Evolutionary conservation across 352 stramenopile genomes (phyloP).

Genomic region (Phytopythium sindhum): DNA sequence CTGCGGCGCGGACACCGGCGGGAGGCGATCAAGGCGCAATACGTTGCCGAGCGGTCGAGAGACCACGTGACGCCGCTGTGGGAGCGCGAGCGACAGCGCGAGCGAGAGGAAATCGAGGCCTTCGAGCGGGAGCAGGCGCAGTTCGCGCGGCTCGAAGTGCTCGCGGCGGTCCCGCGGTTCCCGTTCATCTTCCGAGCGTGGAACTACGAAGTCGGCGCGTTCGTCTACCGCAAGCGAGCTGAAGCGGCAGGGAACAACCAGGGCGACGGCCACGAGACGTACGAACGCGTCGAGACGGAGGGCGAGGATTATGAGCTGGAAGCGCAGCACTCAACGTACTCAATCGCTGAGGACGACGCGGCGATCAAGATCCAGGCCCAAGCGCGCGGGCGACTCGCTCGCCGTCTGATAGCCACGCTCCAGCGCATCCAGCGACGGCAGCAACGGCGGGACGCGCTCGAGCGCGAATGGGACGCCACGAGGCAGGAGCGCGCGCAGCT

Average conservation of each 20-base stretch:
- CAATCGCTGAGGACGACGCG: constrained; percentile 55
- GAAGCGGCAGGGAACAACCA: not conserved
- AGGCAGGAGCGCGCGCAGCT: constrained; percentile 38
- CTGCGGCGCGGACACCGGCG: constrained; percentile 33
- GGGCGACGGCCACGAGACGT: constrained; percentile 40
- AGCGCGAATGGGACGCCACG: constrained; percentile 37
- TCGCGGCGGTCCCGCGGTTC: constrained; percentile 44
- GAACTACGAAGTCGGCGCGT: not conserved
- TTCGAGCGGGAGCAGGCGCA: constrained; percentile 34
- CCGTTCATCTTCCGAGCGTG: constrained; percentile 33
- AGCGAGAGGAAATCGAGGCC: constrained; percentile 44
- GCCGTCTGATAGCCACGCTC: constrained; percentile 20
- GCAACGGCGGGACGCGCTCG: constrained; percentile 21
- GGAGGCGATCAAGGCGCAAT: constrained; percentile 33
- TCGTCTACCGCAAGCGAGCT: not conserved
- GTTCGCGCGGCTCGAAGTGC: constrained; percentile 25
- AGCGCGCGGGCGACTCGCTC: constrained; percentile 38
- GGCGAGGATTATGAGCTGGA: constrained; percentile 14
- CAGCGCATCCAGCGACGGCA: constrained; percentile 30
- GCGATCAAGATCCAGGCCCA: constrained; percentile 39
- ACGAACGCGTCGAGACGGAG: constrained; percentile 29
- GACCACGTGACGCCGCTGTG: constrained; percentile 68
- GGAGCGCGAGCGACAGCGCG: constrained; percentile 54
- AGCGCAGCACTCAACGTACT: constrained; percentile 53
- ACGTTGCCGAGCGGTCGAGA: constrained; percentile 47